Base-by-base conservation (phyloP, 2,329 filamentous ascomycete species). In the Aspergillus flavus region DNA sequence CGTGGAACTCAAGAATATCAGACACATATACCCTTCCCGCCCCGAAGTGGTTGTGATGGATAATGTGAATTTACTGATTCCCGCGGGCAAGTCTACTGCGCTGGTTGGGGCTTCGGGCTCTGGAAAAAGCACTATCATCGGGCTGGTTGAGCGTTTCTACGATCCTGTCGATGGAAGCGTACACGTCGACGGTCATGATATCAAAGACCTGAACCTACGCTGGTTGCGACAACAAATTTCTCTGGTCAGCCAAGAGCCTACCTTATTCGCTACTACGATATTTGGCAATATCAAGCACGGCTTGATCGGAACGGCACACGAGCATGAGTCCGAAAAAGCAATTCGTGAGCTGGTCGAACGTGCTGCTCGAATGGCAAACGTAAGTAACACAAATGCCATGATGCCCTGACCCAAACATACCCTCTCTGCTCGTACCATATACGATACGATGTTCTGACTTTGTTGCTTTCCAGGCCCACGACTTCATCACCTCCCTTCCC, bases 111-210 rank as follows among this genome's bases (percentile, higher is more conserved):
- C 92, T 0, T 96, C 92, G 7, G 93, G 92, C 21, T 93, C 89
- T 39, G 93, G 93, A 55, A 96, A 96, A 79, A 92, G 89, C 67
- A 96, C 92, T 0, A 92, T 96, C 66, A 88, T 96, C 41, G 92
- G 91, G n/a, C 82, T 96, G 19, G 87, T 95, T 1, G 92, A 95
- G 78, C 86, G 92, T 23, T 83, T 96, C 75, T 97, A 96, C 74
- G 87, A 92, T 62, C 93, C 93, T 0, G 87, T 94, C 39, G 84
- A 84, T 39, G 93, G 61, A 3, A 36, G 84, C n/a, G 86, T 96
- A 1, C 84, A 87, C 66, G 81, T 96, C 7, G 93, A 96, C 72
- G 93, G 90, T 14, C 86, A 88, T 61, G 88, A 94, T 73, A 87
- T 95, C 61, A 85, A 85, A 69, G 88, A 83, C 0, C 80, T 96